These are phyloP conservation scores for Madurella mycetomatis DNA, from an alignment of 2,329 filamentous ascomycete species.

Conservation along the genomic window DNA sequence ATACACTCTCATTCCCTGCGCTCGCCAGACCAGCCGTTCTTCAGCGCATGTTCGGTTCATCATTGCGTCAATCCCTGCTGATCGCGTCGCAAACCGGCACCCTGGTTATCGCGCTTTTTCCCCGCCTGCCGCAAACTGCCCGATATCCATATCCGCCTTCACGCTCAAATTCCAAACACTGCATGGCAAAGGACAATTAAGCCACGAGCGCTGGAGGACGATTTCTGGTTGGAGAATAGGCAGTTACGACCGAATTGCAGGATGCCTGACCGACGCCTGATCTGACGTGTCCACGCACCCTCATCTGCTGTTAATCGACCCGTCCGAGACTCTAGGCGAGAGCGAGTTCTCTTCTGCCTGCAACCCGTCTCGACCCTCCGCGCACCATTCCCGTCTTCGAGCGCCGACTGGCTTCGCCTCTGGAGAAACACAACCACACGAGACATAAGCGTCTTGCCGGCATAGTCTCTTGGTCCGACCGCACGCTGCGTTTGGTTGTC, in stretches of 20 bases:
- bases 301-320: not conserved
- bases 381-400: slow-evolving; percentile 1
- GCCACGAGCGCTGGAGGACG: slow-evolving; percentile 9
- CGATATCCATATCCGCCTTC: not conserved
- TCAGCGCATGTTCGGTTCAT: not conserved
- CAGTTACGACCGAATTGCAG: slow-evolving; percentile 13
- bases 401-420: slow-evolving; percentile 18
- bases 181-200: slow-evolving; percentile 14
- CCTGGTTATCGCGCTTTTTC: slow-evolving; percentile 13
- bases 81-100: slow-evolving; percentile 20
- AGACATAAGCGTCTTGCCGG: slow-evolving; percentile 1
- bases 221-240: slow-evolving; percentile 9
- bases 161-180: slow-evolving; percentile 4
- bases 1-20: not conserved
- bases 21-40: not conserved
- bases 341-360: not conserved
- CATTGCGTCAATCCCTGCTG: slow-evolving; percentile 22
- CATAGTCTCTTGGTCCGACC: not conserved
- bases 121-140: slow-evolving; percentile 12
- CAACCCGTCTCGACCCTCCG: slow-evolving; percentile 3
- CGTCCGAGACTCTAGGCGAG: not conserved
- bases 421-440: slow-evolving; percentile 1
- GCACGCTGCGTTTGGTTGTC: not conserved
- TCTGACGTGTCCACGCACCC: slow-evolving; percentile 22
- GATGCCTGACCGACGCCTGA: slow-evolving; percentile 14